These are phyloP conservation scores for Entonaema liquescens DNA, from an alignment of 495 filamentous ascomycete genomes.

Conservation along the genomic window DNA sequence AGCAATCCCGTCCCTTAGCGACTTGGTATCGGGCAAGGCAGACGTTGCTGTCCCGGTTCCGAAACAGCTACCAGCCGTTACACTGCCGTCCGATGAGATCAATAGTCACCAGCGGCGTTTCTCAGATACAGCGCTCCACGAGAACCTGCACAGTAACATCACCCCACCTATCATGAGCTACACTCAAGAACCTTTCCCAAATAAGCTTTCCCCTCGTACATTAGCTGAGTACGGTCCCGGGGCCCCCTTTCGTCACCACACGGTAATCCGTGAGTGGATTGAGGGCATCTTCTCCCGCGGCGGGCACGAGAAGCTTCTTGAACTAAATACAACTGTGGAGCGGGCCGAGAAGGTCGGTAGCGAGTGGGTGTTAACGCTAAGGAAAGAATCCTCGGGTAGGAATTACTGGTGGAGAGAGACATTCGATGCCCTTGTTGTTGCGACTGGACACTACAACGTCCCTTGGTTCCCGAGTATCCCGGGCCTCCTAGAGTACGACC, in stretches of 20 bases:
- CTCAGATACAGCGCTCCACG: slow-evolving; percentile 58
- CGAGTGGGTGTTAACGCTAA: slow-evolving; percentile 52
- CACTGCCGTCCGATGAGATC: slow-evolving; percentile 48
- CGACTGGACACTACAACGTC: slow-evolving; percentile 50
- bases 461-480: slow-evolving; percentile 46
- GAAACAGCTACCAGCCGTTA: slow-evolving; percentile 53
- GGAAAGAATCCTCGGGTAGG: slow-evolving; percentile 43
- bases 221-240: slow-evolving; percentile 47
- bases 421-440: slow-evolving; percentile 47
- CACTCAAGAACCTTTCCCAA: slow-evolving; percentile 51
- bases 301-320: slow-evolving; percentile 48
- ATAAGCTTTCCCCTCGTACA: slow-evolving; percentile 40
- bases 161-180: slow-evolving; percentile 51
- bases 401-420: slow-evolving; percentile 56
- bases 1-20: slow-evolving; percentile 53
- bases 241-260: slow-evolving; percentile 51
- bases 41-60: slow-evolving; percentile 60
- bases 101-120: slow-evolving; percentile 58
- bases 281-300: slow-evolving; percentile 50
- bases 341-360: slow-evolving; percentile 46
- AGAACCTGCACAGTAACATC: slow-evolving; percentile 57
- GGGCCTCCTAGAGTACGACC: slow-evolving; percentile 45
- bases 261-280: slow-evolving; percentile 51
- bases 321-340: slow-evolving; percentile 55
- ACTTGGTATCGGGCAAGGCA: slow-evolving; percentile 57